These are phyloP conservation scores for Pseudopithomyces maydicus DNA, from an alignment of 2,329 filamentous ascomycete species.

Conservation along the genomic window DNA sequence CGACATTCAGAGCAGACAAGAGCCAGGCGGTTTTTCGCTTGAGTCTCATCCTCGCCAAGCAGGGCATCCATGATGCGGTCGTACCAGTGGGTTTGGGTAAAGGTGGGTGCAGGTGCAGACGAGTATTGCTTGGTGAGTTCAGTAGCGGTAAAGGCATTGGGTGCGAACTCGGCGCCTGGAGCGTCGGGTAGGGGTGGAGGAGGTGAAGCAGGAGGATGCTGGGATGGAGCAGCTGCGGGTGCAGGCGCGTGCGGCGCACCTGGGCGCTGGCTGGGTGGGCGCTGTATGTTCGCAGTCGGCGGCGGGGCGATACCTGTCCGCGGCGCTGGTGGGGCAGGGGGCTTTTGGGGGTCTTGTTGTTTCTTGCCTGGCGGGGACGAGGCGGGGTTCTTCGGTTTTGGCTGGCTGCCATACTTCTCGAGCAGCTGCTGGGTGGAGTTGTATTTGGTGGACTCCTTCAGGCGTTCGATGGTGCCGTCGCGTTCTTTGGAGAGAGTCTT, in stretches of 20 bases:
- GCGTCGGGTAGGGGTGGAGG: conserved; percentile 21
- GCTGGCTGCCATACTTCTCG: conserved; percentile 83
- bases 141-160: conserved; percentile 64
- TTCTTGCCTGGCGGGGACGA: conserved; percentile 34
- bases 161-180: conserved; percentile 69
- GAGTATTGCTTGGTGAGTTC: conserved; percentile 38
- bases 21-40: conserved; percentile 86
- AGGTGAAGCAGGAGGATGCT: conserved; percentile 26
- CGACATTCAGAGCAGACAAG: conserved; percentile 83
- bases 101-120: conserved; percentile 42
- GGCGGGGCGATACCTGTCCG: conserved; percentile 64
- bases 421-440: conserved; percentile 91
- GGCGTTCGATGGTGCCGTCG: conserved; percentile 85
- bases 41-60: conserved; percentile 92
- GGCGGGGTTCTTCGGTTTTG: conserved; percentile 49
- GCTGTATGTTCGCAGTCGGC: conserved; percentile 68
- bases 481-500: conserved; percentile 79
- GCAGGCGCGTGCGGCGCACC: conserved; percentile 33
- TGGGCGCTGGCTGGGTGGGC: conserved; percentile 37
- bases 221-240: conserved; percentile 21
- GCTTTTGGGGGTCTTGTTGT: conserved; percentile 36
- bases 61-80: conserved; percentile 91
- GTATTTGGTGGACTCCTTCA: conserved; percentile 95
- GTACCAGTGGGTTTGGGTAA: conserved; percentile 76
- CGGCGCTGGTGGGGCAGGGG: conserved; percentile 35